Evolutionary conservation across 208 protist genomes (phyloP), one percentile per base, ranked within the genome.

Genomic region (Trypanosomatidae sp.): DNA sequence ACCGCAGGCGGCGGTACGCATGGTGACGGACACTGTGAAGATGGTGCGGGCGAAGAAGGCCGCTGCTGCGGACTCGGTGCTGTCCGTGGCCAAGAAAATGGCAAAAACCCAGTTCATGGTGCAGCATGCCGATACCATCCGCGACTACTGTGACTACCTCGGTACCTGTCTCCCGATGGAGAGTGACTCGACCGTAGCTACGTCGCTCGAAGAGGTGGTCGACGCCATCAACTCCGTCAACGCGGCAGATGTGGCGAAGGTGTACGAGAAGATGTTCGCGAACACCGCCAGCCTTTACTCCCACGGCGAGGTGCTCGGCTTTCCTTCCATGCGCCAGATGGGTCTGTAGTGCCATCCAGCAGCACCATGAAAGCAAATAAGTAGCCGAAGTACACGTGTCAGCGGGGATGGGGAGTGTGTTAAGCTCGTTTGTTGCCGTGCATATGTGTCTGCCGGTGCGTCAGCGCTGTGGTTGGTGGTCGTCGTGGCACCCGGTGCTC

Each of bases 121-220:
- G 78, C 79, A 88, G 60, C 79, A 86, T 58, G 83, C 80, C 68
- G 91, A 95, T 64, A 88, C 73, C 30, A 74, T 90, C 50, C 89
- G 90, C 60, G 90, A 94, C 82, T 91, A 95, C 77, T 93, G 88
- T 80, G 92, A 97, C 76, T 95, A 91, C 81, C 84, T 97, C 77
- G 90, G 90, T 55, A 95, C 89, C 53, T 87, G 82, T 66, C 76
- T 96, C 59, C 53, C 79, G n/a, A 17, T 90, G 10, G 80, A 81
- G 65, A 52, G 56, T 41, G 64, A 71, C 22, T 84, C 82, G 6
- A 92, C 79, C 56, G 62, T 81, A 17, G 71, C 82, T 39, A 79
- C 76, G 33, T 77, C 56, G 55, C 59, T 89, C 13, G 85, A 88
- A 52, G 90, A 92, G 65, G 77, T 96, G 25, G 60, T 91, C 22